Evolutionary conservation across 306 rosid genomes (phyloP), one percentile per base, ranked within the genome.

Genomic region (Amphicarpaea edgeworthii): DNA sequence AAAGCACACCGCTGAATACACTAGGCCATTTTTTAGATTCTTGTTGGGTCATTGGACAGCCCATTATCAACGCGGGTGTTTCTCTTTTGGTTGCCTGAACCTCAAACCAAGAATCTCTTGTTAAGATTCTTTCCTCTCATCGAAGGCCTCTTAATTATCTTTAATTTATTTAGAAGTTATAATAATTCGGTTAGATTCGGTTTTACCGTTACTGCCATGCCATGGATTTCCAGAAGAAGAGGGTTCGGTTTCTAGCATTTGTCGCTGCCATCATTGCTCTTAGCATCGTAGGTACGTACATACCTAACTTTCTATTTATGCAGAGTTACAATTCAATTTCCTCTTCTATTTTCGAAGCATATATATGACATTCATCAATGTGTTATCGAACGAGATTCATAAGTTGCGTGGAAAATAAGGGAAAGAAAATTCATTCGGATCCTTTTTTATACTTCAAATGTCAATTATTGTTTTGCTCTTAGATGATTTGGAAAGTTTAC

Each of bases 241-340:
- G 90, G 61, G 57, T 85, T 73, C 97, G 71, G 34, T 30, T 89
- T 20, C 79, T 91, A 75, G 17, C 77, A 8, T 59, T 81, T 73
- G 21, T 86, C 38, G 78, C 72, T 32, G 86, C 85, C 78, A 70
- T 90, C 82, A 43, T 89, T 77, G 83, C 51, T 82, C 96, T 95
- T 82, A 86, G 96, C 81, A 83, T 90, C 69, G 77, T 88, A 57
- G 99, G 99, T 95, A 73, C 97, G 99, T 95, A 73, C 97, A 96
- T 92, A 75, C 72, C 38, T 60, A 6, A 37, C 45, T 45, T 19
- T 76, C 42, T 14, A 19, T 62, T 72, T 12, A 8, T 43, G 19
- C 64, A 6, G 28, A 6, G 28, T 66, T 65, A 24, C 14, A 28
- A 51, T 55, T 74, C 4, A 65, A 55, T 55, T 73, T 49, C 72